Percentiles rank a stretch among this genome's conserved stretches.
These are phyloP conservation scores for Plectosphaerella plurivora DNA, from an alignment of 2,329 filamentous ascomycete genomes.

Conservation along the genomic window DNA sequence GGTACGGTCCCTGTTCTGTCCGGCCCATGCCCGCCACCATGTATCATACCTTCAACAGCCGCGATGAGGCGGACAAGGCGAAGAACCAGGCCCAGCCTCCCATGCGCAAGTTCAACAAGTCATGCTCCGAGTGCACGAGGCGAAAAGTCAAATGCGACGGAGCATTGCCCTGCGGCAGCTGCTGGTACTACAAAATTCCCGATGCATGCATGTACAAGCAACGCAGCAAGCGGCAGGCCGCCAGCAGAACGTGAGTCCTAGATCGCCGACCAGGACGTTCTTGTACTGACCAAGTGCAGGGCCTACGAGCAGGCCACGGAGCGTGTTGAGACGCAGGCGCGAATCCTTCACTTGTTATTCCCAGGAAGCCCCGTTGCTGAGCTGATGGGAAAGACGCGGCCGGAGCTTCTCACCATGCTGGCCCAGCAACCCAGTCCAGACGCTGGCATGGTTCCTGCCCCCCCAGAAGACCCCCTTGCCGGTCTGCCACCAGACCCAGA, in stretches of 20 bases:
- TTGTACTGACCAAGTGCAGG: constrained; percentile 6
- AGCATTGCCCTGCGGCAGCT: constrained; percentile 28
- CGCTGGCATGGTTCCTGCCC: background rate
- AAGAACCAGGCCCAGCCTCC: background rate
- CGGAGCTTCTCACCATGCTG: constrained; percentile 14
- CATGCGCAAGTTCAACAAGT: constrained; percentile 16
- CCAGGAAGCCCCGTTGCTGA: constrained; percentile 11
- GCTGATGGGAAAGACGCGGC: constrained; percentile 14
- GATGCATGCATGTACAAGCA: constrained; percentile 22
- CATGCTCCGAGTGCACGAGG: constrained; percentile 20
- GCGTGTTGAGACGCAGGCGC: constrained; percentile 15
- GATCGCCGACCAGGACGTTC: background rate
- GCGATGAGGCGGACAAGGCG: background rate
- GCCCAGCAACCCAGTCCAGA: background rate
- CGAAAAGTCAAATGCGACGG: constrained; percentile 35
- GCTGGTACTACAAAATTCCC: constrained; percentile 23
- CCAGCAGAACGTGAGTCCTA: constrained; percentile 19
- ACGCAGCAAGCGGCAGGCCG: constrained; percentile 21
- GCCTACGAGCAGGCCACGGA: constrained; percentile 19
- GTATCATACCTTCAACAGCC: constrained; percentile 10
- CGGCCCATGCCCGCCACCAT: background rate
- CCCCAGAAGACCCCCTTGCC: background rate
- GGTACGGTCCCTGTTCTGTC: too few relatives aligned
- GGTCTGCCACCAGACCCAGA: background rate
- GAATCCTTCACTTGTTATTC: constrained; percentile 17